These are phyloP conservation scores for Rutidosis leptorrhynchoides DNA, from an alignment of 129 eudicot genomes.

Conservation along the genomic window DNA sequence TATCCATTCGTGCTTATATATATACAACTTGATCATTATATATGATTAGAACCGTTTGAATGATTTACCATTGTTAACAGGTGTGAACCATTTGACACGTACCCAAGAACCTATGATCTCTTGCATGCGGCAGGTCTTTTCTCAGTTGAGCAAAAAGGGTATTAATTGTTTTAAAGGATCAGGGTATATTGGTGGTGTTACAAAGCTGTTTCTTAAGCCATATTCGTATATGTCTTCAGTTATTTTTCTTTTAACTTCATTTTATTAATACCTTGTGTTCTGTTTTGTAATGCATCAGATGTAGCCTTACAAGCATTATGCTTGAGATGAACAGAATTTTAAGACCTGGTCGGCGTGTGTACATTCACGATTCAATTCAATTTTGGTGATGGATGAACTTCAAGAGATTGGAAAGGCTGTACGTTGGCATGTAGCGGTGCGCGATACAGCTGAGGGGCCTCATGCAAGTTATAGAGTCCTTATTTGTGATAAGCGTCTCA, in stretches of 20 bases:
- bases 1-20: not conserved
- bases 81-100: conserved; percentile 99
- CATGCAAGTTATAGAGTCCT: conserved; percentile 81
- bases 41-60: not conserved
- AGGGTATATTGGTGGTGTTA: not conserved
- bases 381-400: conserved; percentile 69
- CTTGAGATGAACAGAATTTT: conserved; percentile 90
- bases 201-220: too few species aligned
- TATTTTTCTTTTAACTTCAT: too few species aligned
- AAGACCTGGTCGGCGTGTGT: conserved; percentile 91
- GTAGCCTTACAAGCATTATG: conserved; percentile 76
- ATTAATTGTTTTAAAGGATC: conserved; percentile 2
- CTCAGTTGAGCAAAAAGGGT: conserved; percentile 78
- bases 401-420: conserved; percentile 71
- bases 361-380: conserved; percentile 76
- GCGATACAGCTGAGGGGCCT: conserved; percentile 93
- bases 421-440: conserved; percentile 68
- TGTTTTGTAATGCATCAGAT: conserved; percentile 43
- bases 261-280: too few species aligned
- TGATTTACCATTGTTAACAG: conserved; percentile 32
- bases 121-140: conserved; percentile 82
- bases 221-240: too few species aligned
- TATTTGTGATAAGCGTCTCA: conserved; percentile 56
- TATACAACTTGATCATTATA: not conserved
- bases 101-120: too few species aligned